phyloP scores from a whole-genome alignment of 108 stramenopile genomes.

The Fistulifera pelliculosa region DNA sequence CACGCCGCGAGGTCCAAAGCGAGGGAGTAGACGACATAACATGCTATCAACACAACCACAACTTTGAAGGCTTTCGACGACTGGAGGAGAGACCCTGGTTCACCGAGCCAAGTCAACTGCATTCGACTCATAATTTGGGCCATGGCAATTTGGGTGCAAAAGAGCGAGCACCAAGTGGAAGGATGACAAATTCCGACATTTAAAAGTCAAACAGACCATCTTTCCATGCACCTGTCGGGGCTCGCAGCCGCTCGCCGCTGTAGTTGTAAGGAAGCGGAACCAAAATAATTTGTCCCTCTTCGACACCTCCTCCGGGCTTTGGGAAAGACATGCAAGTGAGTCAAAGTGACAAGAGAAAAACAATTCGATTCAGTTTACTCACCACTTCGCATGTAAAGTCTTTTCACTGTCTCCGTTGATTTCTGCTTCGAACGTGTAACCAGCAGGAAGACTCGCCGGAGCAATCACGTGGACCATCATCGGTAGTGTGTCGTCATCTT shows the following conservation, averaged over 20 bases:
- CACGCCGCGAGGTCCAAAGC: constrained; percentile 34
- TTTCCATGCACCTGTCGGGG: constrained; percentile 76
- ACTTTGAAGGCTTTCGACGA: constrained; percentile 61
- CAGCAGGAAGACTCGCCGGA: constrained; percentile 45
- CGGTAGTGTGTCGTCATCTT: constrained; percentile 3
- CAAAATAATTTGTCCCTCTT: constrained; percentile 68
- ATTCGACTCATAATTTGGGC: constrained; percentile 78
- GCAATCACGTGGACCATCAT: constrained; percentile 41
- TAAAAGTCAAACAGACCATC: constrained; percentile 63
- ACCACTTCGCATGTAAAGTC: constrained; percentile 43
- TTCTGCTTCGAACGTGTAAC: constrained; percentile 58
- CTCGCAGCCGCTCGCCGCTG: constrained; percentile 31
- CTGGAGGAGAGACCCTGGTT: constrained; percentile 28
- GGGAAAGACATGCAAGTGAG: constrained; percentile 1
- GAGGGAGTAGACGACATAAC: constrained; percentile 48
- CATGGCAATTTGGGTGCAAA: constrained; percentile 62
- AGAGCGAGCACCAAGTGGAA: constrained; percentile 54
- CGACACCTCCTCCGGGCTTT: constrained; percentile 63
- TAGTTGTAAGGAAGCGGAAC: constrained; percentile 39
- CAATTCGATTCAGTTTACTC: constrained; percentile 15
- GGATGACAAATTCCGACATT: constrained; percentile 60
- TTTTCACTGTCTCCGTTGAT: constrained; percentile 40
- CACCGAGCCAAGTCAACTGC: constrained; percentile 73
- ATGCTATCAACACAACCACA: constrained; percentile 35
- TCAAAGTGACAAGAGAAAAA: constrained; percentile 2